These are phyloP conservation scores for Pseudogymnoascus sp. DNA, from an alignment of 2,329 filamentous ascomycete species.

Conservation along the genomic window DNA sequence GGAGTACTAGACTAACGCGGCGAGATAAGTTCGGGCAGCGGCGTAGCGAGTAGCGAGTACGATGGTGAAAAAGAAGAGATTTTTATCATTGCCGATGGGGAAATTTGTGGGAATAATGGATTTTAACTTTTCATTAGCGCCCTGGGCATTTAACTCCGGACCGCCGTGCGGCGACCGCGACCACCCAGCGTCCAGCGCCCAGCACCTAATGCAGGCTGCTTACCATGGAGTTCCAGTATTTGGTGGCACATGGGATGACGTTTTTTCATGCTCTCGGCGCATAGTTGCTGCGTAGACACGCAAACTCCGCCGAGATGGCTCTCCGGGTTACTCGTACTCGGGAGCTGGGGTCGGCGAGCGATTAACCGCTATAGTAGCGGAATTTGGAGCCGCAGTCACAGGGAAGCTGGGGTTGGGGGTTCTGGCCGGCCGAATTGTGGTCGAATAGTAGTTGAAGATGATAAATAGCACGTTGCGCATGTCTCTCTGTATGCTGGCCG, in stretches of 20 bases:
- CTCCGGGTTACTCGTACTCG: neutral
- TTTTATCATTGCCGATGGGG: neutral
- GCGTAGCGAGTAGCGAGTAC: neutral
- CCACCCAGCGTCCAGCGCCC: neutral
- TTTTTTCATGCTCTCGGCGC: neutral
- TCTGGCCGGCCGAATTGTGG: neutral
- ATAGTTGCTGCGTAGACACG: neutral
- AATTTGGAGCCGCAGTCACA: neutral
- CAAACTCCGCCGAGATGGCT: neutral
- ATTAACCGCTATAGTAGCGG: neutral
- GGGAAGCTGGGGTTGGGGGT: neutral
- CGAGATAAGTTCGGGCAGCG: neutral
- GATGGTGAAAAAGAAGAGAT: neutral
- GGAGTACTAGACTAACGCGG: neutral
- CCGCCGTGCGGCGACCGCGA: neutral
- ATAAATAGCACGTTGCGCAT: neutral
- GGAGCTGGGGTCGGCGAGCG: neutral
- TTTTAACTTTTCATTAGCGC: slow-evolving; percentile 2
- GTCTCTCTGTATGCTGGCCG: neutral
- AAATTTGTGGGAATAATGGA: neutral
- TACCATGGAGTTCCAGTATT: no score
- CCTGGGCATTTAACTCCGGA: neutral
- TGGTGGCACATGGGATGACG: neutral
- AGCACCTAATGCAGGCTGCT: neutral
- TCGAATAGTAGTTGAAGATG: neutral